phyloP scores from a whole-genome alignment of 257 asterid genomes.

The Penstemon newberryi region DNA sequence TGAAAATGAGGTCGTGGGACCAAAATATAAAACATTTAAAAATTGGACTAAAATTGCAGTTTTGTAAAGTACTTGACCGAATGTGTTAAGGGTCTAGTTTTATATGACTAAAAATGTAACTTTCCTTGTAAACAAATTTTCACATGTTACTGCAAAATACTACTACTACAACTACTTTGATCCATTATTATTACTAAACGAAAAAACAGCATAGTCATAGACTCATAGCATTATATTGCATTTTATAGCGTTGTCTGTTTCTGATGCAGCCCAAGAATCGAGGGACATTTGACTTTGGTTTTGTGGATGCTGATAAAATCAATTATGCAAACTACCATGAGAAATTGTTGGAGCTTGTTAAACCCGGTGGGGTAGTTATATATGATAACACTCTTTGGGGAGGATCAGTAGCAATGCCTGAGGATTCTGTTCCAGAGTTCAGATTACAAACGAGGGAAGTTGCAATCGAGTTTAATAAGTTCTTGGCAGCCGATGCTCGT shows the following conservation, averaged over 20 bases:
- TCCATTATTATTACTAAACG: too few relatives aligned
- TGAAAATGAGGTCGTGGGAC: too few relatives aligned
- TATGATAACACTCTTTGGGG: conserved; percentile 65
- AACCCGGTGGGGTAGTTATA: conserved; percentile 44
- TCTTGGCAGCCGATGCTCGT: conserved; percentile 42
- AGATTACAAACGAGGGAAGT: neutral
- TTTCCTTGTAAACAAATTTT: too few relatives aligned
- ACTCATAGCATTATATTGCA: neutral
- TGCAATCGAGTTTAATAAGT: conserved; percentile 41
- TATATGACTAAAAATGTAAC: too few relatives aligned
- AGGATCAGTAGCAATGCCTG: conserved; percentile 43
- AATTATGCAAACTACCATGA: conserved; percentile 50
- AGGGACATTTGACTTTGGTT: conserved; percentile 51
- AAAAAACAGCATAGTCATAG: too few relatives aligned
- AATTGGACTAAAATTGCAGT: too few relatives aligned
- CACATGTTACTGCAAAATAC: too few relatives aligned
- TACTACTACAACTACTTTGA: too few relatives aligned
- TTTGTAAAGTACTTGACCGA: too few relatives aligned
- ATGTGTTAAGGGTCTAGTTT: too few relatives aligned
- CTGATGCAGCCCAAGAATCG: conserved; percentile 32
- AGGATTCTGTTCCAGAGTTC: conserved; percentile 27
- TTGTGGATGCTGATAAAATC: conserved; percentile 56
- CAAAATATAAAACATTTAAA: too few relatives aligned
- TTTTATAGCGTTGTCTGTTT: neutral
- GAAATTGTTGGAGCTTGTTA: conserved; percentile 44